These are phyloP conservation scores for Sarocladium oryzae DNA, from an alignment of 2,329 filamentous ascomycete genomes.

Conservation along the genomic window DNA sequence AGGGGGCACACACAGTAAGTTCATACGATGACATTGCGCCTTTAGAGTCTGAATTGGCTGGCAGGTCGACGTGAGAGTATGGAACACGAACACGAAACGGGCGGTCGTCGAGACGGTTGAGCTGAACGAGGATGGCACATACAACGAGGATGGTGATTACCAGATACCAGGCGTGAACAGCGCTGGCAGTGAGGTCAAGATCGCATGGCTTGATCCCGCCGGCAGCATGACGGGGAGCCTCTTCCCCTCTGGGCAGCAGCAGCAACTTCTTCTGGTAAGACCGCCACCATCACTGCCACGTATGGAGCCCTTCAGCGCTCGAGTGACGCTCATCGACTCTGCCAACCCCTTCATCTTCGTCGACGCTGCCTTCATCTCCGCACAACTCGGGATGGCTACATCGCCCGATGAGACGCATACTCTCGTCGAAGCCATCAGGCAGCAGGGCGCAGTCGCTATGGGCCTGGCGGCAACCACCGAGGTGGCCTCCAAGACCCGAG, in stretches of 20 bases:
- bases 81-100: slow-evolving; percentile 57
- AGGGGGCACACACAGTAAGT: slow-evolving; percentile 21
- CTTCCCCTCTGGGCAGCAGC: slow-evolving; percentile 48
- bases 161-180: slow-evolving; percentile 53
- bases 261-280: slow-evolving; percentile 38
- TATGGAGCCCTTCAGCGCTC: slow-evolving; percentile 22
- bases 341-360: slow-evolving; percentile 44
- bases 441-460: slow-evolving; percentile 49
- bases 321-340: slow-evolving; percentile 27
- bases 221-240: slow-evolving; percentile 54
- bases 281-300: slow-evolving; percentile 15
- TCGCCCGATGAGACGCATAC: slow-evolving; percentile 12
- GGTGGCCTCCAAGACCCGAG: slow-evolving; percentile 23
- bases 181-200: slow-evolving; percentile 44
- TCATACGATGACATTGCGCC: no score
- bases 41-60: not conserved
- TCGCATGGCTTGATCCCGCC: slow-evolving; percentile 52
- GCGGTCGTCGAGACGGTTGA: slow-evolving; percentile 48
- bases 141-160: slow-evolving; percentile 42
- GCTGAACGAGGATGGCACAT: slow-evolving; percentile 38
- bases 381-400: slow-evolving; percentile 12
- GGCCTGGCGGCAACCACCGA: slow-evolving; percentile 39
- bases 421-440: slow-evolving; percentile 44
- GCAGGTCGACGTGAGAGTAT: slow-evolving; percentile 35
- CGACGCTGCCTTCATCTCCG: slow-evolving; percentile 27